phyloP scores from a whole-genome alignment of 371 early-diverging fungal genomes.

The Mucor velutinosus region DNA sequence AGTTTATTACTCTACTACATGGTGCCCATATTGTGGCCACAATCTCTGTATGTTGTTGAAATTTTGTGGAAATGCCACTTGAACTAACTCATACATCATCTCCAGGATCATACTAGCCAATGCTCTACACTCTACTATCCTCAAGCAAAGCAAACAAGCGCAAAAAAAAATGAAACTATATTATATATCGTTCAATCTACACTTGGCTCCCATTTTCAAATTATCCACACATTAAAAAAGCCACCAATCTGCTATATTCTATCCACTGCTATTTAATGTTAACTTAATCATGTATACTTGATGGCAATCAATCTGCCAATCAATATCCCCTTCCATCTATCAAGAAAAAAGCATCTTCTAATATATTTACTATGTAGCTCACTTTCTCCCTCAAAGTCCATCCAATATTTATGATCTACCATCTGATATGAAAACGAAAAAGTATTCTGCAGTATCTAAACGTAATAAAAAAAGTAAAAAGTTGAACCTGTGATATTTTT shows the following conservation, averaged over 20 bases:
- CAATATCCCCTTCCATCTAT: neutral
- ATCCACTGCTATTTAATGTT: neutral
- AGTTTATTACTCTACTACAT: slow-evolving; percentile 23
- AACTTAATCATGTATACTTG: neutral
- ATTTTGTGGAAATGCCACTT: too few relatives aligned
- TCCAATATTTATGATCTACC: neutral
- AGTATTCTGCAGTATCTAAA: neutral
- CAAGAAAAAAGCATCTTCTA: neutral
- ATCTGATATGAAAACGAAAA: neutral
- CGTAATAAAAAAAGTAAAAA: neutral
- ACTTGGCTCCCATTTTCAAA: neutral
- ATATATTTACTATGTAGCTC: neutral
- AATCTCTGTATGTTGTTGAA: slow-evolving; percentile 12
- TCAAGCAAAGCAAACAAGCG: too few relatives aligned
- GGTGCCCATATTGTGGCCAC: slow-evolving; percentile 23
- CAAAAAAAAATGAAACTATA: too few relatives aligned
- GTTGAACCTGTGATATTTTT: neutral
- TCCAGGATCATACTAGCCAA: too few relatives aligned
- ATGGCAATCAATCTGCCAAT: neutral
- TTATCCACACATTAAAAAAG: neutral
- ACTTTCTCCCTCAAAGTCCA: neutral
- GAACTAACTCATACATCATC: too few relatives aligned
- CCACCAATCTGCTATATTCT: neutral
- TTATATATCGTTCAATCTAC: too few relatives aligned
- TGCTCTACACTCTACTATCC: too few relatives aligned